Evolutionary conservation across 1,284 basidiomycete species (phyloP).

Genomic region (Coniferiporia sulphurascens): DNA sequence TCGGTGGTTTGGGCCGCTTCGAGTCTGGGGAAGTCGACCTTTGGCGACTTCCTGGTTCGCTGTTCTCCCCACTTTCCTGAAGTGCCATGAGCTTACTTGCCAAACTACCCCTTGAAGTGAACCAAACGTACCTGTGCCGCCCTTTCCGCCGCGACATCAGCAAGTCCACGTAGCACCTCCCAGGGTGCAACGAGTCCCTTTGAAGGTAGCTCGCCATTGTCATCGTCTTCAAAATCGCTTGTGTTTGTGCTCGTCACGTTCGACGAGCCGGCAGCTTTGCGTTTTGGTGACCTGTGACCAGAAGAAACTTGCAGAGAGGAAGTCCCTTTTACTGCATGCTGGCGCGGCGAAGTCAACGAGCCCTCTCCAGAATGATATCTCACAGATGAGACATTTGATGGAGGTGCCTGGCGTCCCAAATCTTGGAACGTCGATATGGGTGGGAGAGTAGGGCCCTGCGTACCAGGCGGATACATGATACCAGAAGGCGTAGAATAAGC

Average conservation of each 20-base stretch:
- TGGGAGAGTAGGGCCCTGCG: conserved; percentile 50
- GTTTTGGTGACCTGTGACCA: conserved; percentile 35
- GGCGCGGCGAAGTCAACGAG: conserved; percentile 34
- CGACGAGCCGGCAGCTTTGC: conserved; percentile 53
- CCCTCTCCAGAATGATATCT: conserved; percentile 50
- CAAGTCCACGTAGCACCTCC: conserved; percentile 75
- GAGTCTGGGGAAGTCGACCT: conserved; percentile 64
- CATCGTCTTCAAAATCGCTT: conserved; percentile 69
- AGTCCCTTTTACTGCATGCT: conserved; percentile 29
- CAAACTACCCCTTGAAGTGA: conserved; percentile 16
- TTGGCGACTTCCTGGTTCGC: conserved; percentile 68
- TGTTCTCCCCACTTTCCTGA: conserved; percentile 70
- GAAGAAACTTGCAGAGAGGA: conserved; percentile 33
- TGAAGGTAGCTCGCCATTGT: conserved; percentile 72
- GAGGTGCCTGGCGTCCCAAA: conserved; percentile 46
- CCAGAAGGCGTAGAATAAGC: conserved; percentile 9
- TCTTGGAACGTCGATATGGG: conserved; percentile 66
- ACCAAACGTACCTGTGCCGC: conserved; percentile 55
- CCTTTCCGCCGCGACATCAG: conserved; percentile 72
- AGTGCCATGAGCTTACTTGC: conserved; percentile 10
- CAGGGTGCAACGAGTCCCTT: conserved; percentile 77
- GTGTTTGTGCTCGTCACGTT: conserved; percentile 71
- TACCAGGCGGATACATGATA: conserved; percentile 21
- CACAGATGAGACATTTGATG: conserved; percentile 49
- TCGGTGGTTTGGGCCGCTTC: conserved; percentile 56